These are phyloP conservation scores for Thalassiosira sp. DNA, from an alignment of 352 stramenopile genomes.

Conservation along the genomic window DNA sequence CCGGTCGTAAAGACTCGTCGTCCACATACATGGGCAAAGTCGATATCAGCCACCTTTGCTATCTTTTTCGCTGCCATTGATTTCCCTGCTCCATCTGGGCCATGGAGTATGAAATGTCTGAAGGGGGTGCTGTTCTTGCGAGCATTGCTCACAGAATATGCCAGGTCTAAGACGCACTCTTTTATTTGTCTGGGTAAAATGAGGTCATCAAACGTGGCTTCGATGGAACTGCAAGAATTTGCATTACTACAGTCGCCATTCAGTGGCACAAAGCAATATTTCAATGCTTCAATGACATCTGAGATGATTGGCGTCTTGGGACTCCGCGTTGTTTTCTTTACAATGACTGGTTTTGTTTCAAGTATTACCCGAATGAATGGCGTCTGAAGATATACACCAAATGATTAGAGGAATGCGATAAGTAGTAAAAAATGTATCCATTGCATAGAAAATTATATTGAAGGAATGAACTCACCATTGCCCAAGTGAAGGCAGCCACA, in stretches of 20 bases:
- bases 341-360: neutral
- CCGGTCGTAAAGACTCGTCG: no score
- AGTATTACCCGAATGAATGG: neutral
- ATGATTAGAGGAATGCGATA: no score
- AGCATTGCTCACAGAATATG: slow-evolving; percentile 91
- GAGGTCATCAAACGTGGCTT: slow-evolving; percentile 84
- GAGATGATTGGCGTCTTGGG: neutral
- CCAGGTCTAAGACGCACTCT: slow-evolving; percentile 87
- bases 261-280: neutral
- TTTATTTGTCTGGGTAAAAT: slow-evolving; percentile 89
- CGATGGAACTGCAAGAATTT: slow-evolving; percentile 20
- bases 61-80: no score
- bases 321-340: slow-evolving; percentile 5
- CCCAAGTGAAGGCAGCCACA: neutral
- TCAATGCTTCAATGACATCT: neutral
- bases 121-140: slow-evolving; percentile 93
- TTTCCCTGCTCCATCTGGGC: no score
- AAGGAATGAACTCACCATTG: no score
- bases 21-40: no score
- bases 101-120: no score
- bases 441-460: no score
- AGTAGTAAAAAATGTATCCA: no score
- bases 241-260: neutral
- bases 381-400: no score
- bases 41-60: no score